Evolutionary conservation across 2,329 filamentous ascomycete species (phyloP), one percentile per base, ranked within the genome.

Genomic region (Exophiala xenobiotica): DNA sequence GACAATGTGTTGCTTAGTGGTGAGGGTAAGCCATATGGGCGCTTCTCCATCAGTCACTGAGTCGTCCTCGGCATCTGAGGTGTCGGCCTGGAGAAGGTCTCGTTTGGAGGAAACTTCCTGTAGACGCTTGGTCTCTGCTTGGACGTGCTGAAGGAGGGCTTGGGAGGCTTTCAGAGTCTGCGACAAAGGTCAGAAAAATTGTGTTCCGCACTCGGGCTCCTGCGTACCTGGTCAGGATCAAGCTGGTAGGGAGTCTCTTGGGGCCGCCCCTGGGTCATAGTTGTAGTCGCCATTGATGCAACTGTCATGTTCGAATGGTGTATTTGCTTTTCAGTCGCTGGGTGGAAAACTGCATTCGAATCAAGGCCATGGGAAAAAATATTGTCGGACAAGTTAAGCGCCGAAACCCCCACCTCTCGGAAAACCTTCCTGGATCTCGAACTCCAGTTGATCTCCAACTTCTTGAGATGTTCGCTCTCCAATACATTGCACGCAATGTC

Each of bases 1-100:
- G 56, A 78, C 74, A 57, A 85, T 78, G 64, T 85, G 80, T 69
- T 83, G 81, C 70, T 86, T 86, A 27, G 82, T 85, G 16, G 81
- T 80, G 22, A 86, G 66, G 38, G 79, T 73, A 31, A 85, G 75
- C 76, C 82, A 85, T 51, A 86, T 70, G n/a, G 77, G 72, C 5
- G 80, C 74, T 39, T 78, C 75, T 42, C 76, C 75, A 52, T 77
- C 70, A 20, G 70, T 63, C 3, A 68, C 64, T 19, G 72, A 69
- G 22, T 74, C 73, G 26, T 75, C 74, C 19, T 74, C 73, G 26
- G 68, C 68, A 41, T 75, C 73, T 24, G 72, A 73, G 29, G 69
- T 70, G 37, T 71, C 70, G 44, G 69, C 68, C 3, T 72, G 70
- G 54, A 85, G 77, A 3, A 82, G 71, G 46, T 76, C 78, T 65